phyloP scores from a whole-genome alignment of 495 filamentous ascomycete species.

The Neurospora sp. region DNA sequence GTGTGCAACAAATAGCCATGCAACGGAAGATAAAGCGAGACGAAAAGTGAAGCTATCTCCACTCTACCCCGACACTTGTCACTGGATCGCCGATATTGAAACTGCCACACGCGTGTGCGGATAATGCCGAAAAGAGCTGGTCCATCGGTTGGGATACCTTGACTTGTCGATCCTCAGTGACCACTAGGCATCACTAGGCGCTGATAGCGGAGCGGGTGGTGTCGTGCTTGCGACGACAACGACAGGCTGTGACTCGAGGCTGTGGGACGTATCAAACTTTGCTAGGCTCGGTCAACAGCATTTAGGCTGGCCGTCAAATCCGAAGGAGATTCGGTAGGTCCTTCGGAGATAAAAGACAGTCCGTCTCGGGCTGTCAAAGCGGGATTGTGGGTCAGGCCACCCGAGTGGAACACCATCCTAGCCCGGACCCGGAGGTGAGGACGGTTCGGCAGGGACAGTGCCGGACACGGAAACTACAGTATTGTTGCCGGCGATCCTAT shows the following conservation, averaged over 20 bases:
- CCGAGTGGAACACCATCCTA: neutral
- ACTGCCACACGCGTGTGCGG: neutral
- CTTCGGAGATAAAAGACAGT: neutral
- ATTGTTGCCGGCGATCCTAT: neutral
- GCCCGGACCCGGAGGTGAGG: neutral
- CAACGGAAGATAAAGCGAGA: neutral
- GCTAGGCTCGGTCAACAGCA: neutral
- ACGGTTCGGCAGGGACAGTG: neutral
- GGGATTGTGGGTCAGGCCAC: neutral
- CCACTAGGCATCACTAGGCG: neutral
- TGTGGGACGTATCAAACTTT: neutral
- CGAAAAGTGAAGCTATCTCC: neutral
- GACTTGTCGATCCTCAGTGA: neutral
- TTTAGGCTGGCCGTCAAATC: neutral
- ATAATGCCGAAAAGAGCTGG: neutral
- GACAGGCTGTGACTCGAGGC: neutral
- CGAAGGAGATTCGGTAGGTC: neutral
- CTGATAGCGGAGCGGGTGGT: neutral
- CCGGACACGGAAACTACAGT: neutral
- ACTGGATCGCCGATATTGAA: neutral
- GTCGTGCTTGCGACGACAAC: neutral
- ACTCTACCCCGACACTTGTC: neutral
- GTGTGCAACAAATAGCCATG: neutral
- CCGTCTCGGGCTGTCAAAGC: neutral
- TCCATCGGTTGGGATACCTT: neutral